phyloP scores from a whole-genome alignment of 805 yeast species.

The Saccharomycopsis sp. region DNA sequence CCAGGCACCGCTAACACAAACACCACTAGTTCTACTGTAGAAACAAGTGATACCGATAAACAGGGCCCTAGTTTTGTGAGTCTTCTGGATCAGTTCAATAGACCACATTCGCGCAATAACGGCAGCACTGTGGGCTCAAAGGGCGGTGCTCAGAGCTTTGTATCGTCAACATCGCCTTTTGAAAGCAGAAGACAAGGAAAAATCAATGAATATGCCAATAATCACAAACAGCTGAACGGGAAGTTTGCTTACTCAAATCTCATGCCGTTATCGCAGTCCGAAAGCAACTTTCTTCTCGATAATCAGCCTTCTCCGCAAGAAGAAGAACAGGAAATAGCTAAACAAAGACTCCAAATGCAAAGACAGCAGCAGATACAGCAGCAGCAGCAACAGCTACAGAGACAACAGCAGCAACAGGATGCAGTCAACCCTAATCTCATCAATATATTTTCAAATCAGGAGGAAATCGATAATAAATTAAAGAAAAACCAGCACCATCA shows the following conservation, averaged over 20 bases:
- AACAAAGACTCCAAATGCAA: not conserved
- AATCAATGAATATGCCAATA: not conserved
- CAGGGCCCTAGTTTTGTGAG: conserved; percentile 17
- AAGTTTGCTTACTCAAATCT: not conserved
- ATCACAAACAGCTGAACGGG: not conserved
- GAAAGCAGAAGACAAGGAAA: not conserved
- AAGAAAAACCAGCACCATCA: conserved; percentile 7
- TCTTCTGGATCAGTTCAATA: conserved; percentile 6
- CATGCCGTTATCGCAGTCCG: conserved; percentile 1
- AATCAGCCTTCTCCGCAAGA: not conserved
- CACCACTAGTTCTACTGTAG: not conserved
- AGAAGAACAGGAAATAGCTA: not conserved
- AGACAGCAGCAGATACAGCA: conserved; percentile 1
- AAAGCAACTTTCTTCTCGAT: not conserved
- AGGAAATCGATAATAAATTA: conserved; percentile 7
- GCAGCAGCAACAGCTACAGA: not conserved
- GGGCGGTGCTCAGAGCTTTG: not conserved
- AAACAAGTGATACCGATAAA: conserved; percentile 2
- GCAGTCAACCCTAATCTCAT: conserved; percentile 8
- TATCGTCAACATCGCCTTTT: not conserved
- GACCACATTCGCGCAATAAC: not conserved
- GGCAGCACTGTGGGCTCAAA: not conserved
- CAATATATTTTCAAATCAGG: conserved; percentile 16
- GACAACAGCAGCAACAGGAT: not conserved
- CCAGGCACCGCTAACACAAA: not conserved